Percentiles rank a stretch among this genome's conserved stretches.
These are phyloP conservation scores for Arthrobotrys sphaeroides DNA, from an alignment of 2,329 filamentous ascomycete genomes.

Conservation along the genomic window DNA sequence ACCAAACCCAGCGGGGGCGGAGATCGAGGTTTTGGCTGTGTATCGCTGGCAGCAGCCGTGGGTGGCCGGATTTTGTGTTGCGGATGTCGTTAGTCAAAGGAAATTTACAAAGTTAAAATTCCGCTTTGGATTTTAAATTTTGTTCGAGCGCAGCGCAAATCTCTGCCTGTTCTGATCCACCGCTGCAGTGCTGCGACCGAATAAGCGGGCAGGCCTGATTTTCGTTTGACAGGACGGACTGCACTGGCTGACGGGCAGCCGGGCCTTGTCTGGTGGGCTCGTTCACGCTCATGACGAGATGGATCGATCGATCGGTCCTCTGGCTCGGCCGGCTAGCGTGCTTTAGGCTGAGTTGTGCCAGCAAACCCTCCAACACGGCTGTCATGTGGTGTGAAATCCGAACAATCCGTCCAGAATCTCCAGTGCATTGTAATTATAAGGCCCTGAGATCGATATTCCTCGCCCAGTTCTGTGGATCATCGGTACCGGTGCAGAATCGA, in stretches of 20 bases:
- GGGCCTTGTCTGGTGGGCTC: neutral
- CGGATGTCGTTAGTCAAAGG: slow-evolving; percentile 24
- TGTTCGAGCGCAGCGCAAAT: slow-evolving; percentile 10
- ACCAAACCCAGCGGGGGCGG: neutral
- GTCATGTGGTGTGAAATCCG: neutral
- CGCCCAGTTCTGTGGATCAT: neutral
- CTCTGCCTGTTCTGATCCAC: slow-evolving; percentile 20
- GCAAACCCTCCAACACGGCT: neutral
- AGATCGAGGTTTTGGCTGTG: slow-evolving; percentile 49
- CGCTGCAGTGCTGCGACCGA: neutral
- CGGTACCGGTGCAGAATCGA: neutral
- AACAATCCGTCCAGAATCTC: neutral
- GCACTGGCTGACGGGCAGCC: neutral
- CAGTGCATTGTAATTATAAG: neutral
- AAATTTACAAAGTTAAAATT: slow-evolving; percentile 17
- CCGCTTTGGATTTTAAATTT: neutral
- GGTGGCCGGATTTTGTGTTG: slow-evolving; percentile 19
- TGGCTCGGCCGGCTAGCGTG: neutral
- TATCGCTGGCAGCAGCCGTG: slow-evolving; percentile 20
- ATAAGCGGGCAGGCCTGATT: slow-evolving; percentile 3
- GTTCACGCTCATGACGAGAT: neutral
- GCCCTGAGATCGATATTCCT: neutral
- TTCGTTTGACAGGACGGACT: neutral
- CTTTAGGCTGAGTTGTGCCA: slow-evolving; percentile 3
- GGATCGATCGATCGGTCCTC: slow-evolving; percentile 32